These are phyloP conservation scores for Yamadazyma laniorum DNA, from an alignment of 805 yeast genomes.

Conservation along the genomic window DNA sequence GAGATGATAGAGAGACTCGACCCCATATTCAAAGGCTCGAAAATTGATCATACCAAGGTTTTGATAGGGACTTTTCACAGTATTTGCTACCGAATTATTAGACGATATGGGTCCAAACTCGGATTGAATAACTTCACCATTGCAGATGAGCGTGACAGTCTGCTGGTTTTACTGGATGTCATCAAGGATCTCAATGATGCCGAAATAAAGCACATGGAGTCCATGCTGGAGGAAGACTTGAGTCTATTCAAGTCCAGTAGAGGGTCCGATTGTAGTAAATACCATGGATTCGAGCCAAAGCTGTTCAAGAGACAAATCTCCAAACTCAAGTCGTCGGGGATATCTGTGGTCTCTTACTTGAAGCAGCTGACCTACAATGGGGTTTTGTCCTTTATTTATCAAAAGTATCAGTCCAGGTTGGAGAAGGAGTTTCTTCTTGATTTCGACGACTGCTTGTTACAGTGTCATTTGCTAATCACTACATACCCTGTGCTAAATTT, in stretches of 20 bases:
- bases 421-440: constrained; percentile 51
- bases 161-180: constrained; percentile 44
- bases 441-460: constrained; percentile 78
- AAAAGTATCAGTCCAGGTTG: constrained; percentile 52
- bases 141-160: constrained; percentile 64
- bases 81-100: constrained; percentile 62
- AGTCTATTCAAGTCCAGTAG: constrained; percentile 12
- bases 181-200: constrained; percentile 22
- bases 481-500: constrained; percentile 45
- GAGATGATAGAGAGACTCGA: constrained; percentile 72
- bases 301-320: constrained; percentile 49
- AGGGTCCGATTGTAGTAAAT: constrained; percentile 12
- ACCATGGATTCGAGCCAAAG: constrained; percentile 39
- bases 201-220: constrained; percentile 17
- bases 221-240: constrained; percentile 16
- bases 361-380: constrained; percentile 11
- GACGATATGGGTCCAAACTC: constrained; percentile 50
- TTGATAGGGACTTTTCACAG: constrained; percentile 90
- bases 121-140: constrained; percentile 49
- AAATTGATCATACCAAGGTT: constrained; percentile 43
- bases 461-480: constrained; percentile 49
- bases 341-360: constrained; percentile 39
- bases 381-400: constrained; percentile 39
- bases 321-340: constrained; percentile 52
- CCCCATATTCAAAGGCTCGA: constrained; percentile 28